Conservation (phyloP, 495 filamentous ascomycete genomes). For the Thermothielavioides terrestris region DNA sequence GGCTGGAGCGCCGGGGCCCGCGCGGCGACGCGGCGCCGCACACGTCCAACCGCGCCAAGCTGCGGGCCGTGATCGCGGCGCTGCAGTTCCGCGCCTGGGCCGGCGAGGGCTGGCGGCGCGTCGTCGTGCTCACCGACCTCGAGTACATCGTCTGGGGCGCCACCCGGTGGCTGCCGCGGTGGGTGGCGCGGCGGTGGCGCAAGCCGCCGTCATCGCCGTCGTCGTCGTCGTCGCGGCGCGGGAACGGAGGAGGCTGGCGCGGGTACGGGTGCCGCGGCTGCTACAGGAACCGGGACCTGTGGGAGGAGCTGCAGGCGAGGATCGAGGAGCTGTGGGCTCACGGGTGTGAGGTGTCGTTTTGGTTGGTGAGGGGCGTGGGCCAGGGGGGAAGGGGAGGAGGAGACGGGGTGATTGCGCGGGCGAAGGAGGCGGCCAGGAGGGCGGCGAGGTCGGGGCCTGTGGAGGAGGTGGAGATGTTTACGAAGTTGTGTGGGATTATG, state of each 20-base stretch:
- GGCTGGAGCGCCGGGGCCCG: slow-evolving; percentile 25
- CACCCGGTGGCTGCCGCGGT: slow-evolving; percentile 34
- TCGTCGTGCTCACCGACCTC: slow-evolving; percentile 42
- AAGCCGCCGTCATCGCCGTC: too few species aligned
- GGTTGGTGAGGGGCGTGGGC: slow-evolving; percentile 14
- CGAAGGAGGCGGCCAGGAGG: slow-evolving; percentile 20
- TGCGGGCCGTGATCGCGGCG: slow-evolving; percentile 37
- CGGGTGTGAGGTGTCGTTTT: slow-evolving; percentile 27
- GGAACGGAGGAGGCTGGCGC: neutral
- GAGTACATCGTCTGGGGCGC: slow-evolving; percentile 38
- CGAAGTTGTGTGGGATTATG: slow-evolving; percentile 23
- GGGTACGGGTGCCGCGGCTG: neutral
- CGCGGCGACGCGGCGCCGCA: slow-evolving; percentile 15
- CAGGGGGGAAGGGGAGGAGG: neutral
- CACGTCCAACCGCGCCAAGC: slow-evolving; percentile 38
- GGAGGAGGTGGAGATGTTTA: slow-evolving; percentile 14
- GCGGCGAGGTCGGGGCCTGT: slow-evolving; percentile 14
- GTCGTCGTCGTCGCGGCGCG: too few species aligned
- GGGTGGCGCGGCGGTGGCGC: slow-evolving; percentile 35
- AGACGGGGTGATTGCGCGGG: slow-evolving; percentile 12
- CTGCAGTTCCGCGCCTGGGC: slow-evolving; percentile 32
- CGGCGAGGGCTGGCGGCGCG: slow-evolving; percentile 30
- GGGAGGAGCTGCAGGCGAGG: slow-evolving; percentile 29
- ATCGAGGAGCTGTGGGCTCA: slow-evolving; percentile 18
- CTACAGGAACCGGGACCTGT: slow-evolving; percentile 36